Base-by-base conservation (phyloP, 192 early-diverging fungal genomes). In the Mortierella alpina region DNA sequence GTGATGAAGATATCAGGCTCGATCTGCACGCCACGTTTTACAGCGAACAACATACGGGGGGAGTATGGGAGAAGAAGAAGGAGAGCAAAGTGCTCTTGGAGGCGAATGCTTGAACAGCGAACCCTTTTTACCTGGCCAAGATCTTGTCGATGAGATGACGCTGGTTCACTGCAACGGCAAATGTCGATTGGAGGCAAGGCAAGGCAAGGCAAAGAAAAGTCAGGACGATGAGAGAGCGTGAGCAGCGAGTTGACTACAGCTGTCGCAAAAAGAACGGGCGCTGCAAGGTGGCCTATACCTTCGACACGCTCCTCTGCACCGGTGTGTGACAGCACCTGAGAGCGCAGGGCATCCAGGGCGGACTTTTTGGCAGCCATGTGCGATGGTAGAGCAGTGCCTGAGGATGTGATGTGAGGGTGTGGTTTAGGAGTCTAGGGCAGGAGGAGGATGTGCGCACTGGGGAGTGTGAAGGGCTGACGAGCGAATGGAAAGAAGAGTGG, bases 91-190 rank as follows among this genome's bases (percentile, higher is more conserved):
- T 31, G 31, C 31, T 31, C 31, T 31, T 31, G 42, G 18, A 54
- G 12, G 23, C 14, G 10, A n/a, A 1, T 14, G 4, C 9, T 13
- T 7, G 40, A 13, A 49, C 5, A 8, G 22, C 18, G n/a, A 15
- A 2, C 50, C 22, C 7, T 49, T 17, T 0, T 40, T 72, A 87
- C 85, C 91, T 83, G 14, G 94, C 94, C 8, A 96, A 85, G 49
- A 96, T 95, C 86, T 97, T 97, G 78, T 97, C 96, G 72, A 97
- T 95, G 22, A 97, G 84, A 83, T 95, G 93, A 17, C 96, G 85
- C 78, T 96, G 95, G 84, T 97, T 97, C 1, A 96, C 95, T 85
- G 87, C 74, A 47, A 89, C 84, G 48, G n/a, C 5, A 45, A 44
- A 14, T 1, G 20, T 4, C 15, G 5, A 49, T 39, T 45, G 67